Evolutionary conservation across 768 basidiomycete species (phyloP), one percentile per base, ranked within the genome.

Genomic region (Botryobasidium botryosum): DNA sequence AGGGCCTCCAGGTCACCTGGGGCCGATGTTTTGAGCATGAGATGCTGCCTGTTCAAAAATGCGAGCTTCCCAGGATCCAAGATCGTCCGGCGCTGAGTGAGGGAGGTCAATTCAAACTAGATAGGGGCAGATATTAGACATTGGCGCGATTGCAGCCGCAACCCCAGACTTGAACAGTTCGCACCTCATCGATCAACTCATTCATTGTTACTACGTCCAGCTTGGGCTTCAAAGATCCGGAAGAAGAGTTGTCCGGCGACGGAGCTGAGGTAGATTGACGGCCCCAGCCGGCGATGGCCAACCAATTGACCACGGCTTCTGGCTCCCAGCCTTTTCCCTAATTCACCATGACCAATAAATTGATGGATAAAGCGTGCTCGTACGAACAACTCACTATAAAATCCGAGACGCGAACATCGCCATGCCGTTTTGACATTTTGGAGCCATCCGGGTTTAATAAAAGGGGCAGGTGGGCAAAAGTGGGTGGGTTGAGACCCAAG

Each of bases 241-340:
- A 78, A 1, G 72, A 71, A 27, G 64, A 62, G 26, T 65, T 40
- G 18, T 50, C 43, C 31, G 54, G 24, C 10, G 28, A 27, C 6
- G 13, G 23, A 27, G 49, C 17, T n/a, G 45, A 15, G 6, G 31
- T 43, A 42, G 18, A 56, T 43, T 3, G 44, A 56, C 50, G 49
- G 46, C 88, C 85, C 85, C 91, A 96, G 1, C 94, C 91, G n/a
- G 86, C 79, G 15, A 97, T 65, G 4, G 86, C 86, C 6, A 96
- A 70, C 79, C 91, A 97, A 55, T 97, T 97, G 21, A 91, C 61
- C 12, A 99, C 60, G 2, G 90, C 87, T 35, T 70, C 69, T 0
- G 88, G 83, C 55, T 97, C 91, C 78, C 86, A 97, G 0, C 88
- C 91, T 37, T 75, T 68, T 52, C 71, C 65, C 90, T 92, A 52